phyloP scores from a whole-genome alignment of 164 flowering plant species.

The Amborella trichopoda region DNA sequence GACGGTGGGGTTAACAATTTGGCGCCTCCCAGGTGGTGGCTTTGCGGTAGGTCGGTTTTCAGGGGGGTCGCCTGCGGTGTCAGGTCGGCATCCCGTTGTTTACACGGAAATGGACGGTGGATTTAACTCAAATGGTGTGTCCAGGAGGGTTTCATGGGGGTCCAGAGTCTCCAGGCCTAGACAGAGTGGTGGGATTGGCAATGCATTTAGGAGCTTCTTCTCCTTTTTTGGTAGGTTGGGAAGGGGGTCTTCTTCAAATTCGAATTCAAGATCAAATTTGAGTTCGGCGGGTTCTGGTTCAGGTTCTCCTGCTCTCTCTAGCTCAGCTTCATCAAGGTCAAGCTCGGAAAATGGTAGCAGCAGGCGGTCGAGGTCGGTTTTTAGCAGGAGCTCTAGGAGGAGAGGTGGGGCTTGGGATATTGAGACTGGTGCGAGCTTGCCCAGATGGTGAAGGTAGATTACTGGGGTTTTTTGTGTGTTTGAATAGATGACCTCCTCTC shows the following conservation, averaged over 20 bases:
- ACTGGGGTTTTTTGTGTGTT: too few relatives aligned
- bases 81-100: constrained; percentile 53
- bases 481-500: too few relatives aligned
- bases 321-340: too few relatives aligned
- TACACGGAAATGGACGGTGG: constrained; percentile 73
- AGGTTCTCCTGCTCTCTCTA: too few relatives aligned
- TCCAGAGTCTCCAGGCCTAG: constrained; percentile 24
- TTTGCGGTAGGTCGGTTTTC: constrained; percentile 75
- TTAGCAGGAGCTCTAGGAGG: constrained; percentile 22
- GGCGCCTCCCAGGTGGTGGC: constrained; percentile 84
- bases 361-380: constrained; percentile 15
- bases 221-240: constrained; percentile 34
- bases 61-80: constrained; percentile 34
- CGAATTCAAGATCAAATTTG: constrained; percentile 15
- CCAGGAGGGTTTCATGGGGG: constrained; percentile 40
- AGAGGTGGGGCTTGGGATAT: constrained; percentile 36
- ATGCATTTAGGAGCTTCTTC: constrained; percentile 29
- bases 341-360: too few relatives aligned
- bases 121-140: constrained; percentile 23
- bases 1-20: constrained; percentile 49
- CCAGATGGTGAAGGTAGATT: too few relatives aligned
- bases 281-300: too few relatives aligned
- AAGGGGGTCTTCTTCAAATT: constrained; percentile 16
- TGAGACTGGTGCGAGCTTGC: too few relatives aligned
- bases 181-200: constrained; percentile 34